phyloP scores from a whole-genome alignment of 768 basidiomycete genomes.

The Kwoniella sp. region DNA sequence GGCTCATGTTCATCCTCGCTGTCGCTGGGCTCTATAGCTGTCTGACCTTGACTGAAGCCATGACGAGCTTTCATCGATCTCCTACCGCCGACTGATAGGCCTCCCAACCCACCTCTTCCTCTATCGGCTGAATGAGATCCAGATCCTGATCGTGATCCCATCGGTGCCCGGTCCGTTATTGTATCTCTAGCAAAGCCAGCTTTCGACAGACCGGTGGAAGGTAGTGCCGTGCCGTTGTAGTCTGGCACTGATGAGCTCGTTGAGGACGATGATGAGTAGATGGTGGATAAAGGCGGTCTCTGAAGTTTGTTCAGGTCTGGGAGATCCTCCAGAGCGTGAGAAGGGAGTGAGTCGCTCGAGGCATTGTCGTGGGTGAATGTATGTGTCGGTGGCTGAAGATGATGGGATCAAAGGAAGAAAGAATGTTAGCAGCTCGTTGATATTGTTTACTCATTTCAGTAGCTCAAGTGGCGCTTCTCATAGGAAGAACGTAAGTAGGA shows the following conservation, averaged over 20 bases:
- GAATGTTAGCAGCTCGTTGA: background rate
- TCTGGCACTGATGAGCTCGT: background rate
- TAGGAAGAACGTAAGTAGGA: too few relatives aligned
- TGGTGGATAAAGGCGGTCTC: background rate
- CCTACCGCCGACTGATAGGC: background rate
- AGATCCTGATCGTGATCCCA: too few relatives aligned
- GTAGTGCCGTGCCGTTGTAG: background rate
- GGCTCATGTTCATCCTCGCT: background rate
- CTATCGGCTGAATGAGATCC: too few relatives aligned
- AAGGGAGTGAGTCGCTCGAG: constrained; percentile 44
- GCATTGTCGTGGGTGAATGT: constrained; percentile 45
- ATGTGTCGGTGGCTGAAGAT: constrained; percentile 35
- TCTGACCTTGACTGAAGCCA: too few relatives aligned
- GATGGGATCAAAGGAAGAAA: background rate
- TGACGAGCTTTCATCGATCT: constrained; percentile 1
- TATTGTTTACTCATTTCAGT: too few relatives aligned
- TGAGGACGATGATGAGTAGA: background rate
- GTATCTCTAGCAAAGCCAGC: background rate
- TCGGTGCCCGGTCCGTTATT: background rate
- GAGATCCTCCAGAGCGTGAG: constrained; percentile 28
- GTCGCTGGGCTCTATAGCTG: background rate
- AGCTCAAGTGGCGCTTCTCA: too few relatives aligned
- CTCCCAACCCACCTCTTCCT: background rate
- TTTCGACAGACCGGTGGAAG: background rate
- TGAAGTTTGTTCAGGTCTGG: constrained; percentile 14